Evolutionary conservation across 2,329 filamentous ascomycete species (phyloP), one percentile per base, ranked within the genome.

Genomic region (Fusarium tjaetaba): DNA sequence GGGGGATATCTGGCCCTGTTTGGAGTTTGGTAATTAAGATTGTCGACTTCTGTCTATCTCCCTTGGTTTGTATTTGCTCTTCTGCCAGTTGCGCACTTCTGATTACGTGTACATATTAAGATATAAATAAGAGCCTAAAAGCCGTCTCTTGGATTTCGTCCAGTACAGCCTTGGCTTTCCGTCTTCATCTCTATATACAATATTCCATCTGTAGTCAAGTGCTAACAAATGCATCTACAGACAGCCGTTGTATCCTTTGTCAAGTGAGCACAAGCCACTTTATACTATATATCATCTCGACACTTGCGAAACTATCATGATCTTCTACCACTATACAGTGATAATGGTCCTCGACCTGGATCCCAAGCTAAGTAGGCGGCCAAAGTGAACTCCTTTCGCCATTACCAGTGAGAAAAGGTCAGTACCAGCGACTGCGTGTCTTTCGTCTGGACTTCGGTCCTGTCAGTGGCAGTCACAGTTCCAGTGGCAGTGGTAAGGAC

Each of bases 151-250:
- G 28, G 10, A 22, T 6, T 14, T 32, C 11, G 3, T 10, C n/a
- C 13, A 51, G 11, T 11, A 15, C 22, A 11, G 4, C n/a, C 13
- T 34, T 18, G 8, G 4, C 6, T 20, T 24, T 8, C 16, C n/a
- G 18, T 34, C n/a, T 11, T 34, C 30, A 15, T 24, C 6, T 34
- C 30, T 34, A 20, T 52, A 26, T 36, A 52, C 36, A 36, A 9
- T 22, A 26, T 8, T 36, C 34, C n/a, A 22, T 26, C n/a, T 24
- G 3, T 11, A 8, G 34, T 15, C 18, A 36, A 18, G 2, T 2
- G 2, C 13, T 4, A 36, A 22, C 6, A 26, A 11, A 26, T 9
- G 4, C 0, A 6, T 7, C 7, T 5, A 22, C 49, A 3, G n/a
- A 20, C 6, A 11, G 22, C 18, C 16, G 6, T n/a, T 36, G 14